phyloP scores from a whole-genome alignment of 2,329 filamentous ascomycete genomes.

The Aspergillus fumigatus region DNA sequence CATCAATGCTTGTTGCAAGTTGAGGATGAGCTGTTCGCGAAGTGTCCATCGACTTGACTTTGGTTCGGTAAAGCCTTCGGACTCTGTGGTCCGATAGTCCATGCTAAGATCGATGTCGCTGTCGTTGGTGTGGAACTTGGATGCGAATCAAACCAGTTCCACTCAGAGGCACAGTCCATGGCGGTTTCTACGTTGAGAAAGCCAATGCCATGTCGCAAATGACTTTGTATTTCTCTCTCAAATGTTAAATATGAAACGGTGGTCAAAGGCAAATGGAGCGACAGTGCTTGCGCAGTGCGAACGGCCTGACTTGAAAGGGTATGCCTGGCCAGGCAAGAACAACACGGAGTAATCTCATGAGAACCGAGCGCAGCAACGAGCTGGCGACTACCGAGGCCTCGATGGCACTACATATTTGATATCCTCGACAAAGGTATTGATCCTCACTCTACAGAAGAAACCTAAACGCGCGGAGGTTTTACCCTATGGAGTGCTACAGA shows the following conservation, averaged over 20 bases:
- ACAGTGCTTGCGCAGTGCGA: conserved; percentile 28
- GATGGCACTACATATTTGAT: not conserved
- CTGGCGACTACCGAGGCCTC: not conserved
- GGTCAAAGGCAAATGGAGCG: conserved; percentile 25
- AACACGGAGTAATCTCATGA: conserved; percentile 10
- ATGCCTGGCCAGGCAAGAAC: conserved; percentile 4
- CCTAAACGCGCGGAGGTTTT: not conserved
- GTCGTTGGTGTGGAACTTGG: conserved; percentile 25
- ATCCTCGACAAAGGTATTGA: not conserved
- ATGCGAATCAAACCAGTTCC: conserved; percentile 27
- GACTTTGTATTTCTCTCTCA: conserved; percentile 27
- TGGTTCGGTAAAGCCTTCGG: conserved; percentile 22
- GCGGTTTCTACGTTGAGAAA: conserved; percentile 27
- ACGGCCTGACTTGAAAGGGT: conserved; percentile 31
- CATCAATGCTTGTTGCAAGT: conserved; percentile 21
- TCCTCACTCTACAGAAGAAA: conserved; percentile 5
- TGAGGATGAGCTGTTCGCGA: conserved; percentile 22
- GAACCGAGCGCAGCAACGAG: conserved; percentile 3
- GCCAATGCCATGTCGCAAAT: conserved; percentile 28
- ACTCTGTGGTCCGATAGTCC: conserved; percentile 12
- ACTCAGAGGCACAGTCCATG: conserved; percentile 28
- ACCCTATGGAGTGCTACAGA: not conserved
- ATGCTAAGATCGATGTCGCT: conserved; percentile 25
- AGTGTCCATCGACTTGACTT: conserved; percentile 17
- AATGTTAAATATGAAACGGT: conserved; percentile 25